phyloP scores from a whole-genome alignment of 1,139 yeast genomes.

The Keqinozyma sinolaborantium region DNA sequence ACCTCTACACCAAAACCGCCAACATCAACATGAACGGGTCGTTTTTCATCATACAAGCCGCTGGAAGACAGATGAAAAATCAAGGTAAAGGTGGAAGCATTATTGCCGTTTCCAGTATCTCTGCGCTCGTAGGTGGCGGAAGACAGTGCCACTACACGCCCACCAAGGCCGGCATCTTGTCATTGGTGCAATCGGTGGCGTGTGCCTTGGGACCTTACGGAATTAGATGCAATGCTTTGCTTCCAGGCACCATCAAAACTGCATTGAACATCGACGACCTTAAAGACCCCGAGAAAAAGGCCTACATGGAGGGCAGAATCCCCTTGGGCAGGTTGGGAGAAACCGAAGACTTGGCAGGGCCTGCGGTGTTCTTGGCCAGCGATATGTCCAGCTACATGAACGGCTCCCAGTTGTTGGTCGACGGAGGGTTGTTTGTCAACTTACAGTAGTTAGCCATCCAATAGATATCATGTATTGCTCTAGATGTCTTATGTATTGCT shows the following conservation, averaged over 20 bases:
- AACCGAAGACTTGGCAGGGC: conserved; percentile 44
- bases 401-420: conserved; percentile 44
- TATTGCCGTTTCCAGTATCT: conserved; percentile 36
- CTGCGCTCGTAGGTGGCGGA: conserved; percentile 39
- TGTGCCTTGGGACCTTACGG: conserved; percentile 38
- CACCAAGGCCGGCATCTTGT: conserved; percentile 45
- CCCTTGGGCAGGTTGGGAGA: conserved; percentile 44
- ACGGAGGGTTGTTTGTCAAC: conserved; percentile 45
- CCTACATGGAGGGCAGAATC: conserved; percentile 36
- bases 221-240: conserved; percentile 37
- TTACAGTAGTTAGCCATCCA: conserved; percentile 32
- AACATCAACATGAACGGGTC: conserved; percentile 42
- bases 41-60: conserved; percentile 43
- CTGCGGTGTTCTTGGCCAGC: conserved; percentile 44
- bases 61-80: conserved; percentile 39
- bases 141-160: conserved; percentile 42
- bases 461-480: too few species aligned
- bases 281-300: conserved; percentile 23
- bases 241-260: conserved; percentile 43
- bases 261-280: conserved; percentile 37
- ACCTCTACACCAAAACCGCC: conserved; percentile 22
- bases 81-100: conserved; percentile 47
- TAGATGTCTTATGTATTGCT: too few species aligned
- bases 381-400: conserved; percentile 39
- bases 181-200: conserved; percentile 42